A percentile compares a stretch with the other conserved stretches of the same genome.
Evolutionary conservation across 2,329 filamentous ascomycete species (phyloP).

Genomic region (Arthrinium puccinioides): DNA sequence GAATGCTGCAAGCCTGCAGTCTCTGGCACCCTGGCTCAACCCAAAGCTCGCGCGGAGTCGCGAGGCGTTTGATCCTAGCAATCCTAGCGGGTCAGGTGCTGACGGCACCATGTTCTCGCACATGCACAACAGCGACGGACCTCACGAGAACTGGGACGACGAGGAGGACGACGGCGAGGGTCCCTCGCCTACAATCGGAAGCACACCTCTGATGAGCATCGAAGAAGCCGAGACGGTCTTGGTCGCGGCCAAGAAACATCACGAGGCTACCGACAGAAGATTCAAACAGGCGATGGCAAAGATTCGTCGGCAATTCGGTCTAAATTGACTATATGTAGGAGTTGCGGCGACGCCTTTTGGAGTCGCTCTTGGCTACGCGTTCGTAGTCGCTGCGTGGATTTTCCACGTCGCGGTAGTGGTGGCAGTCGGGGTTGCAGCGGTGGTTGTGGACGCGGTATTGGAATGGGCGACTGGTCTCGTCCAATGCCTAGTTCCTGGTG

Average conservation of each 20-base stretch:
- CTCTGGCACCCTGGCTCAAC: slow-evolving; percentile 28
- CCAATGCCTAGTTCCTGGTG: background rate
- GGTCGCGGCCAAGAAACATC: slow-evolving; percentile 23
- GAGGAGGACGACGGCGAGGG: slow-evolving; percentile 10
- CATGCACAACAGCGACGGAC: slow-evolving; percentile 8
- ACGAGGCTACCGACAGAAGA: slow-evolving; percentile 25
- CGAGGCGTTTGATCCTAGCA: background rate
- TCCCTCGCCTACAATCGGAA: slow-evolving; percentile 29
- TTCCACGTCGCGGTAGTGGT: slow-evolving; percentile 1
- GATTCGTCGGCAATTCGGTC: slow-evolving; percentile 16
- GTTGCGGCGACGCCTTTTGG: background rate
- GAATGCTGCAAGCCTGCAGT: slow-evolving; percentile 43
- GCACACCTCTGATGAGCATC: slow-evolving; percentile 51
- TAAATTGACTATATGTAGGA: slow-evolving; percentile 7
- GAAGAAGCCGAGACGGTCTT: slow-evolving; percentile 56
- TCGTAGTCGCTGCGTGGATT: background rate
- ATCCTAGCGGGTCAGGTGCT: slow-evolving; percentile 9
- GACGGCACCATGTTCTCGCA: slow-evolving; percentile 3
- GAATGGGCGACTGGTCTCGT: background rate
- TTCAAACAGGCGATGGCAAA: slow-evolving; percentile 21
- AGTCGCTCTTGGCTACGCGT: background rate
- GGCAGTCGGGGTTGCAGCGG: background rate
- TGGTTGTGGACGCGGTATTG: slow-evolving; percentile 1
- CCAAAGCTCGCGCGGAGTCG: slow-evolving; percentile 9
- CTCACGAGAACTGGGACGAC: slow-evolving; percentile 23